These are phyloP conservation scores for Tirmania nivea DNA, from an alignment of 495 filamentous ascomycete species.

Conservation along the genomic window DNA sequence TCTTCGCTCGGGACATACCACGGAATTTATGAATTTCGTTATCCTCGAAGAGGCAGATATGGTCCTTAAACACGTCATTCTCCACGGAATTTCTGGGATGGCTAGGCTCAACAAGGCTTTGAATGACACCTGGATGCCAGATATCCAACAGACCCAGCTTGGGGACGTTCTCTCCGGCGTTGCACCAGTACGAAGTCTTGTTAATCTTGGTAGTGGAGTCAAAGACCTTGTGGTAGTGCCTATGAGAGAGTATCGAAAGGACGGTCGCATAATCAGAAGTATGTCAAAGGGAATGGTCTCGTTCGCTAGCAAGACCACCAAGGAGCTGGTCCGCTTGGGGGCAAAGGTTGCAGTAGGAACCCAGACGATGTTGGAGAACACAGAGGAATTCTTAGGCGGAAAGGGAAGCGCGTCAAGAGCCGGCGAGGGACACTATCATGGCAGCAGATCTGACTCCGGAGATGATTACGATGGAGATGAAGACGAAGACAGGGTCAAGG, in stretches of 20 bases:
- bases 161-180: slow-evolving; percentile 73
- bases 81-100: slow-evolving; percentile 80
- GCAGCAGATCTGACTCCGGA: slow-evolving; percentile 11
- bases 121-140: slow-evolving; percentile 94
- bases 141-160: slow-evolving; percentile 76
- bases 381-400: slow-evolving; percentile 51
- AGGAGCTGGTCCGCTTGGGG: slow-evolving; percentile 74
- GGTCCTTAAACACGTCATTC: slow-evolving; percentile 66
- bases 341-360: slow-evolving; percentile 91
- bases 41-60: slow-evolving; percentile 77
- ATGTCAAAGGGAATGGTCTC: slow-evolving; percentile 72
- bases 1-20: slow-evolving; percentile 90
- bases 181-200: slow-evolving; percentile 69
- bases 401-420: slow-evolving; percentile 16
- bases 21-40: slow-evolving; percentile 98
- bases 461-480: slow-evolving; percentile 36
- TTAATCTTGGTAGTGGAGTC: slow-evolving; percentile 74
- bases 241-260: slow-evolving; percentile 77
- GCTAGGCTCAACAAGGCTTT: slow-evolving; percentile 67
- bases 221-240: slow-evolving; percentile 72
- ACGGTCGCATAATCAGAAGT: slow-evolving; percentile 76
- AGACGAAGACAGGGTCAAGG: slow-evolving; percentile 44
- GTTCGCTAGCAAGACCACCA: slow-evolving; percentile 82
- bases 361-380: slow-evolving; percentile 69
- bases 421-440: slow-evolving; percentile 12